A percentile compares a stretch with the other conserved stretches of the same genome.
These are phyloP conservation scores for Boletales sp. DNA, from an alignment of 768 basidiomycete species.

Conservation along the genomic window DNA sequence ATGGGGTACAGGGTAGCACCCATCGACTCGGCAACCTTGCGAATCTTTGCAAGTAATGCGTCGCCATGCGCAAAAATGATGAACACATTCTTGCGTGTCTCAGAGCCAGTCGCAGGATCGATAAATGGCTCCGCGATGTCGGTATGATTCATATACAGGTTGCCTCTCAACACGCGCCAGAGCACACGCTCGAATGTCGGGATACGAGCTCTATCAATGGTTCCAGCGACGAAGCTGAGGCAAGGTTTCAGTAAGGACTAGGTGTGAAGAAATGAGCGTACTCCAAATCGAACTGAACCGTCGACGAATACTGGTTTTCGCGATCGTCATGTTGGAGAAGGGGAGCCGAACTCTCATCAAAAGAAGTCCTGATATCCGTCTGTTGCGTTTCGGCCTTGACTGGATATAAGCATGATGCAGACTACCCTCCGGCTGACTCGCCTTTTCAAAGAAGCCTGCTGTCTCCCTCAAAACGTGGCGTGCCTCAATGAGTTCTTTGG, in stretches of 20 bases:
- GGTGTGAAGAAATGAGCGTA: conserved; percentile 33
- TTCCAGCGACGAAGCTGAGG: conserved; percentile 89
- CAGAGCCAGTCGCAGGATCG: conserved; percentile 76
- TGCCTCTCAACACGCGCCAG: conserved; percentile 96
- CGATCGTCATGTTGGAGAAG: conserved; percentile 89
- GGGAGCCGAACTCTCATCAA: conserved; percentile 89
- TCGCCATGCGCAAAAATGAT: conserved; percentile 99
- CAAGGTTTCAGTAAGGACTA: not conserved
- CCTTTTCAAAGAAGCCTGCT: conserved; percentile 92
- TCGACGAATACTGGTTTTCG: conserved; percentile 55
- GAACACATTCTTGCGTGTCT: conserved; percentile 97
- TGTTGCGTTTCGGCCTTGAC: conserved; percentile 74
- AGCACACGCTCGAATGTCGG: conserved; percentile 95
- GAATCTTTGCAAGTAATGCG: conserved; percentile 89
- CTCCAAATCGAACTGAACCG: conserved; percentile 84
- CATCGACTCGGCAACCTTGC: conserved; percentile 99
- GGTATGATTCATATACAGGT: conserved; percentile 98
- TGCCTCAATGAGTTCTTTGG: conserved; percentile 87
- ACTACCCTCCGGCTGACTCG: conserved; percentile 27
- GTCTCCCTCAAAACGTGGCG: conserved; percentile 94
- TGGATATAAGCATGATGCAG: conserved; percentile 6
- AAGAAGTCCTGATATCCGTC: conserved; percentile 78
- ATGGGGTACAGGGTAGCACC: conserved; percentile 96
- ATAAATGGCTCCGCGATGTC: conserved; percentile 93
- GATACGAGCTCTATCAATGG: conserved; percentile 88